Conservation (phyloP, 192 early-diverging fungal genomes). For the Pilaira anomala region DNA sequence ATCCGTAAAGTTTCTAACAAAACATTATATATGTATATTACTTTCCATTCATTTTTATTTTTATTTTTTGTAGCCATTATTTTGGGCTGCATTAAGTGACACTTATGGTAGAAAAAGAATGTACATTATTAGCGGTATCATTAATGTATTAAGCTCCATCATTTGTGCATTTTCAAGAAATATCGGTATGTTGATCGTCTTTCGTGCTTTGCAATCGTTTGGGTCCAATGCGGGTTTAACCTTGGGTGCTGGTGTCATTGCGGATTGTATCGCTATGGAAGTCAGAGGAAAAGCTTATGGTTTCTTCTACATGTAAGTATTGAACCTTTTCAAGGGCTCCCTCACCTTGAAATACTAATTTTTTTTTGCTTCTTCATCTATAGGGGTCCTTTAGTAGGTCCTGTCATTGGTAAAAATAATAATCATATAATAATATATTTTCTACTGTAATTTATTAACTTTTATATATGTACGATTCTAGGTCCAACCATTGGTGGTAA, state of each 20-base stretch:
- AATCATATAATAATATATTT: no score
- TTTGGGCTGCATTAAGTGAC: constrained; percentile 28
- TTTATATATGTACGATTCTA: no score
- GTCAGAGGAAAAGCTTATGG: constrained; percentile 25
- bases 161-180: constrained; percentile 18
- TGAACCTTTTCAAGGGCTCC: no score
- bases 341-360: no score
- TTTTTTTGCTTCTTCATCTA: no score
- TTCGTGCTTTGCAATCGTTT: constrained; percentile 19
- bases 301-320: constrained; percentile 17
- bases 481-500: constrained; percentile 22
- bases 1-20: constrained; percentile 5
- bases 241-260: constrained; percentile 19
- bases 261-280: constrained; percentile 14
- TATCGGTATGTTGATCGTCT: constrained; percentile 11
- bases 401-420: constrained; percentile 19
- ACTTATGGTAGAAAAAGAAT: constrained; percentile 21
- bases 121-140: constrained; percentile 20
- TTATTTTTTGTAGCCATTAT: constrained; percentile 12
- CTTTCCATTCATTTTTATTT: no score
- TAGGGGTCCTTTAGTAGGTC: constrained; percentile 20
- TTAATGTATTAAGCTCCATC: constrained; percentile 18
- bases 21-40: no score
- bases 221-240: constrained; percentile 12
- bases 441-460: no score